Evolutionary conservation across 2,329 filamentous ascomycete genomes (phyloP), one percentile per base, ranked within the genome.

Genomic region (Botryotinia globosa): DNA sequence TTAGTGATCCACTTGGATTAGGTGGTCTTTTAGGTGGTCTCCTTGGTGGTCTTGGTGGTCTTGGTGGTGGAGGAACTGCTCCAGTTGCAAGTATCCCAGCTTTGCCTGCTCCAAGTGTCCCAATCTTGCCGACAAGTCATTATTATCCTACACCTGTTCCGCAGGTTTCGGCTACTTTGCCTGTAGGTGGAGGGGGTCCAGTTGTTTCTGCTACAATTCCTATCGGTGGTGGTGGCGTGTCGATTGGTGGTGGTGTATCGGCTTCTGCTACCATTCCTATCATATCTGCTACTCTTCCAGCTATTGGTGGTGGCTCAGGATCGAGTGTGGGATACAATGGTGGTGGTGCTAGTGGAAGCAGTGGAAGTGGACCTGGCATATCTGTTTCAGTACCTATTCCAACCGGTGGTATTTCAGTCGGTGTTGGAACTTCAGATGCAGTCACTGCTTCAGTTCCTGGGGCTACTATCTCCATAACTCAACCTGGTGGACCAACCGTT

Each of bases 371-470:
- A 16, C 29, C 51, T 20, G 29, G 22, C 12, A n/a, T 45, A 45
- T 44, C 67, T 69, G 39, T n/a, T 45, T 69, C 67, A 1, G 39
- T 68, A 10, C 63, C 62, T 45, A 29, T 44, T 66, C 44, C 63
- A 51, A 37, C 45, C 8, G 48, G 32, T 42, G 25, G 18, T 16
- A 34, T 68, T 56, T 56, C 65, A 22, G 48, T 25, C 8, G 34
- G 65, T 32, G 48, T 68, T 56, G 65, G 65, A 68, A 68, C 65
- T 68, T 68, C 65, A 7, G 65, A 68, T 44, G 34, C 34, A 20
- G 65, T 68, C n/a, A 32, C 65, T 58, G 29, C 34, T 56, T 42
- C 64, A 7, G 3, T 68, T 16, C 65, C 65, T 42, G 65, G 65
- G 44, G 20, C 37, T 56, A 68, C 65, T 4, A 42, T 68, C 2